Evolutionary conservation across 108 stramenopile genomes (phyloP), one percentile per base, ranked within the genome.

Genomic region (Cyclostephanos tholiformis): DNA sequence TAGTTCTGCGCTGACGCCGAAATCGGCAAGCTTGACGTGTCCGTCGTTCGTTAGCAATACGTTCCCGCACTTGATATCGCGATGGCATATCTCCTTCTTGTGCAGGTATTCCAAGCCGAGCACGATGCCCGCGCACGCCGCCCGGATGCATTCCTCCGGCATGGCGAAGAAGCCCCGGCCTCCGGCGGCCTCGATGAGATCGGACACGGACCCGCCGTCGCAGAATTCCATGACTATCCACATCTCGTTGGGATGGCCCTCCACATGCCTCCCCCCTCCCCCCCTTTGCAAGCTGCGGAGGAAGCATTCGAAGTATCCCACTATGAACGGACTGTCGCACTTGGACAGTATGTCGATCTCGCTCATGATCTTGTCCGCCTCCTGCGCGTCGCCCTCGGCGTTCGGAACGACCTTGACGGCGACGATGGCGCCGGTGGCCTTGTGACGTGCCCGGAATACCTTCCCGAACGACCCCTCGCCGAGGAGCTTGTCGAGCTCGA

Each of bases 201-300:
- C 95, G 17, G 84, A 82, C 70, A 96, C 88, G 59, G 88, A 90
- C 13, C 96, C 95, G 6, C 92, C 93, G 36, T 90, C 92, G 69
- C 96, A 96, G 72, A 84, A 95, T 75, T 98, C 96, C 95, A 97
- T 96, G 27, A 98, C 91, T 48, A 98, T 97, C 92, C 95, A 95
- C 90, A 96, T 84, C 72, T 94, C 91, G 4, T 65, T 72, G 3
- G 71, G 44, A 30, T 75, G 41, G 9, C 41, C 41, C 9, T 10
- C 41, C 41, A 41, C 8, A 8, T 12, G 41, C 41, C 12, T 8
- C 4, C 36, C 41, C 83, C 72, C 72, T 26, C 20, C 29, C 29
- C 30, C 78, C 71, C 22, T 69, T 72, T 53, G 83, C 80, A 0
- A 74, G 78, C 19, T 41, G 41, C 77, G 67, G 20, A 92, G 84